Conservation (phyloP, 805 yeast species). For the Ogataea thermomethanolica region DNA sequence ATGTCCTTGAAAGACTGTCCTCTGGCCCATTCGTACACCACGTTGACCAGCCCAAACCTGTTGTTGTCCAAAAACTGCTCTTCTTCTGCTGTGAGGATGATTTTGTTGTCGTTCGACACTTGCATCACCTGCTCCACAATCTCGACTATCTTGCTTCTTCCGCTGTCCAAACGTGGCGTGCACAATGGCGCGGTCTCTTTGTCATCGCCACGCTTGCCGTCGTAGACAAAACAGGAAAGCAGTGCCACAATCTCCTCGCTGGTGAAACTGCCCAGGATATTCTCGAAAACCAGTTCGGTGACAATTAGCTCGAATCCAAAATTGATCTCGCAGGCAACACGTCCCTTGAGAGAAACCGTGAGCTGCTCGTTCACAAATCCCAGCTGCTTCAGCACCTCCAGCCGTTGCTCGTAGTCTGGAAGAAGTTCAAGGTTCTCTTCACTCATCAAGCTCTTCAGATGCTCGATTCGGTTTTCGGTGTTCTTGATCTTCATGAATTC, state of each 20-base stretch:
- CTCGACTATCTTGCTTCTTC: constrained; percentile 61
- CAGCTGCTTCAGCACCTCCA: constrained; percentile 72
- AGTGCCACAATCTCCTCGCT: constrained; percentile 97
- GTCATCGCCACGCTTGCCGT: constrained; percentile 65
- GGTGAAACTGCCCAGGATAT: constrained; percentile 87
- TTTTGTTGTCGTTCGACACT: constrained; percentile 64
- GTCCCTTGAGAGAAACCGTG: constrained; percentile 81
- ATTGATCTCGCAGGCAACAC: constrained; percentile 90
- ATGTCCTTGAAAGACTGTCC: constrained; percentile 90
- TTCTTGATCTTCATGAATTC: constrained; percentile 41
- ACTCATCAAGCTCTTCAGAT: constrained; percentile 60
- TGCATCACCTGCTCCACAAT: constrained; percentile 62
- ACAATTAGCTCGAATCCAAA: constrained; percentile 87
- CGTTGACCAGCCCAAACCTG: constrained; percentile 87
- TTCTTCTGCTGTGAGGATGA: constrained; percentile 78
- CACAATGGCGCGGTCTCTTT: constrained; percentile 46
- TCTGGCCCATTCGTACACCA: constrained; percentile 97
- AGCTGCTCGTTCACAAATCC: constrained; percentile 72
- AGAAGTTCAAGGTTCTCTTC: constrained; percentile 85
- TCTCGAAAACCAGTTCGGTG: constrained; percentile 87
- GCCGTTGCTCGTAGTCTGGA: constrained; percentile 91
- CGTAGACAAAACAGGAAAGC: constrained; percentile 87
- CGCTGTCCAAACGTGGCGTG: constrained; percentile 79
- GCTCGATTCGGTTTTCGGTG: constrained; percentile 49
- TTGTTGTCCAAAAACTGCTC: constrained; percentile 77